These are phyloP conservation scores for Leishmania aethiopica DNA, from an alignment of 208 protist genomes.

Conservation along the genomic window DNA sequence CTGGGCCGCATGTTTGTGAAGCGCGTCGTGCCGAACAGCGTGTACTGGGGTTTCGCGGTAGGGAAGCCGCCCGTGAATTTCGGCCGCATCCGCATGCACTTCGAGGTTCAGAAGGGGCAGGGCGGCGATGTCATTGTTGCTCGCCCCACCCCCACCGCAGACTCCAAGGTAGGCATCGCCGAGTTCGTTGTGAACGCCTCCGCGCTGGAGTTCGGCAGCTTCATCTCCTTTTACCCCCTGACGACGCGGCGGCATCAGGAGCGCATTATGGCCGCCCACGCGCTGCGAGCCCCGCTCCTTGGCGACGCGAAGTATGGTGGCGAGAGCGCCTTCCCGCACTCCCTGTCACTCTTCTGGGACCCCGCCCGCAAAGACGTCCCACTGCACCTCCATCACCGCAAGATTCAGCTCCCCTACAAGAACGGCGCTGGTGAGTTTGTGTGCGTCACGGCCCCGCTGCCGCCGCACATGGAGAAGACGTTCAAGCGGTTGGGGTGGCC, in stretches of 20 bases:
- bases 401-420: constrained; percentile 93
- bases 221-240: constrained; percentile 91
- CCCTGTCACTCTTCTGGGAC: constrained; percentile 85
- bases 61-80: constrained; percentile 87
- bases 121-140: constrained; percentile 83
- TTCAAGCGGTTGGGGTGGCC: constrained; percentile 90
- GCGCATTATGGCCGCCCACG: constrained; percentile 91
- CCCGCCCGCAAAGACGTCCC: constrained; percentile 76
- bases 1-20: constrained; percentile 91
- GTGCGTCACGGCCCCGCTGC: constrained; percentile 88
- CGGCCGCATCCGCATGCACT: constrained; percentile 93
- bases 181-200: constrained; percentile 93
- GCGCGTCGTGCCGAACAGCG: constrained; percentile 89
- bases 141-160: constrained; percentile 71
- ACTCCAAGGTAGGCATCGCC: constrained; percentile 82
- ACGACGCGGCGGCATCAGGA: constrained; percentile 90
- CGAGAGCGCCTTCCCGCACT: constrained; percentile 84
- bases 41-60: constrained; percentile 92
- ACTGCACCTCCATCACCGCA: constrained; percentile 88
- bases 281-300: constrained; percentile 86
- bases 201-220: constrained; percentile 86
- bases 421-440: constrained; percentile 80
- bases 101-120: constrained; percentile 79
- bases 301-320: constrained; percentile 93
- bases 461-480: constrained; percentile 89